Evolutionary conservation across 257 asterid species (phyloP).

Genomic region (Solanum paucissectum): DNA sequence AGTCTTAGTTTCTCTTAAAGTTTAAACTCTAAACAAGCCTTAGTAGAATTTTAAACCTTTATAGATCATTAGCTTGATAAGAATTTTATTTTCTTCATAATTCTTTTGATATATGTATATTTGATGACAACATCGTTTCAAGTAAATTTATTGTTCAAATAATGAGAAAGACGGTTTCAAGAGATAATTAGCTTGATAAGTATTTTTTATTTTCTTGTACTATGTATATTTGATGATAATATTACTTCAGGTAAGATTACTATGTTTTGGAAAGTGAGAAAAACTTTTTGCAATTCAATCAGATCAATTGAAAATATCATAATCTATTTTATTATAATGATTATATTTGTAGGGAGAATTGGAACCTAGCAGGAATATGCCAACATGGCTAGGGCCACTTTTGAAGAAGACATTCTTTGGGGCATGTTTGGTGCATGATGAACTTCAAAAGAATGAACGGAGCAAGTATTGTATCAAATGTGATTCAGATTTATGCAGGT

Average conservation of each 20-base stretch:
- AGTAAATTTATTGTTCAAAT: neutral
- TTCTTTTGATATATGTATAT: neutral
- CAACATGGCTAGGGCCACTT: constrained; percentile 20
- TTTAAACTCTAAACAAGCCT: neutral
- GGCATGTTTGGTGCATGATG: constrained; percentile 14
- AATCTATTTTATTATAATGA: neutral
- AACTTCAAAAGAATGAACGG: constrained; percentile 14
- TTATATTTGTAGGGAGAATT: neutral
- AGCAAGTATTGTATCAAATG: constrained; percentile 33
- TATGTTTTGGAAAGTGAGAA: neutral
- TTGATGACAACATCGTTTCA: neutral
- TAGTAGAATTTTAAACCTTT: neutral
- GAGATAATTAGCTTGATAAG: neutral
- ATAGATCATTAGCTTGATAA: neutral
- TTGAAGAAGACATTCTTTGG: constrained; percentile 24
- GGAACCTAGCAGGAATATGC: neutral
- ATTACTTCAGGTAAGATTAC: too few species aligned
- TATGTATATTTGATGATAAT: neutral
- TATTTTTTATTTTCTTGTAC: neutral
- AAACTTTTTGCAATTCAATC: neutral
- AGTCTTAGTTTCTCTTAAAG: neutral
- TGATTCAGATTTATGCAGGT: constrained; percentile 16
- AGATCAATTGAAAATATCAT: neutral
- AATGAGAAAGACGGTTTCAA: neutral
- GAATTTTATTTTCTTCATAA: neutral